Base-by-base conservation (phyloP, 768 basidiomycete genomes). In the Boletus pseudo-olivaceus region DNA sequence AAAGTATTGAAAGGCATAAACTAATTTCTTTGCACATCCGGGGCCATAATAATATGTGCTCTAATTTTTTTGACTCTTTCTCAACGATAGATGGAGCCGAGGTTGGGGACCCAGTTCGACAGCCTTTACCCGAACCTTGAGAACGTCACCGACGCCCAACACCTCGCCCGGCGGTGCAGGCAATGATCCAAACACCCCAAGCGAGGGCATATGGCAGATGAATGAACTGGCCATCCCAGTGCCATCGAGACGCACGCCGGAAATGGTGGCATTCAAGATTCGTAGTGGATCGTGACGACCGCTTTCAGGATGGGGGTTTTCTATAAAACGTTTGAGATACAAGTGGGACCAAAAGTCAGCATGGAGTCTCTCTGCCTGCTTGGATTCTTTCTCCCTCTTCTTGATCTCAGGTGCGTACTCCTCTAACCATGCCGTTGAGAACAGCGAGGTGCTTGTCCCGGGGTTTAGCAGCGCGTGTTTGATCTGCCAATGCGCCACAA, bases 401-500 rank as follows among this genome's bases (percentile, higher is more conserved):
- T 64, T 67, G 35, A 79, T 62, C 37, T 78, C 66, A 2, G 69
- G 59, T 9, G 70, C 75, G 51, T 81, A 74, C 11, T 64, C 67
- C 62, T 71, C 66, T 63, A 91, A 60, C 68, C 77, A 78, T 30
- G 74, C 70, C 3, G 61, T 45, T 30, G 73, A 73, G 62, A 88
- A 85, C 4, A 76, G 67, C 4, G 77, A 73, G 2, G 66, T 63
- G 43, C 52, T 53, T 6, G 75, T 69, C 35, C 53, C 59, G 7
- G 65, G 67, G 12, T 67, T 71, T 7, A 88, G 72, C 11, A 98
- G 70, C 6, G 80, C 81, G 47, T 85, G 75, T 65, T 97, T 95
- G 71, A 99, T 83, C 68, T 98, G 95, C 93, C 94, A 99, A 72
- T 98, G 97, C 10, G 75, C 73, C 12, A 94, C 68, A 52, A 97